Percentiles rank a stretch among this genome's conserved stretches.
Evolutionary conservation across 140 eudicot species (phyloP).

Genomic region (Senecio squalidus): DNA sequence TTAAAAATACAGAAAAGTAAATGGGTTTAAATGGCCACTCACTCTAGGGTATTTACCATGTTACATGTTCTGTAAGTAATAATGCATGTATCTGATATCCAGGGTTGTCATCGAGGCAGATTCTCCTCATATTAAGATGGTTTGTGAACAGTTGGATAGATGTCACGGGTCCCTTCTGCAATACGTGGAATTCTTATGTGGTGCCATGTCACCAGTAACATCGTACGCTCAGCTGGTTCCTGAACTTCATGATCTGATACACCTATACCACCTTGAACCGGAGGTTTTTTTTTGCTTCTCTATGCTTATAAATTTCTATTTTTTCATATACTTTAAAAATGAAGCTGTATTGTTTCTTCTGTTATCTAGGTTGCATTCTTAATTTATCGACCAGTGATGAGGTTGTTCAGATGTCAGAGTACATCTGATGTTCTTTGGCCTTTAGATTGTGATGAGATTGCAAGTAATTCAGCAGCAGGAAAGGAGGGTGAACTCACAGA

Average conservation of each 20-base stretch:
- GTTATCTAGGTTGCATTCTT: conserved; percentile 76
- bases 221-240: conserved; percentile 86
- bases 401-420: conserved; percentile 75
- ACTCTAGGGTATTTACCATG: too few relatives aligned
- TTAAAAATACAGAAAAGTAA: too few relatives aligned
- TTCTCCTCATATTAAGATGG: conserved; percentile 93
- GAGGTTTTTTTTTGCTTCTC: conserved; percentile 52
- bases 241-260: conserved; percentile 80
- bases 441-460: conserved; percentile 44
- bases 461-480: conserved; percentile 25
- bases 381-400: conserved; percentile 96
- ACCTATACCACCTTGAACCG: conserved; percentile 93
- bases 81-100: conserved; percentile 18
- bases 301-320: not conserved
- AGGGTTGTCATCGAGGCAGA: conserved; percentile 94
- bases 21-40: too few relatives aligned
- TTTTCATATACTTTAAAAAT: not conserved
- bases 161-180: conserved; percentile 98
- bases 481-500: conserved; percentile 41
- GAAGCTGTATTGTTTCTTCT: not conserved
- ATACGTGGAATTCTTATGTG: conserved; percentile 84
- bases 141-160: conserved; percentile 94
- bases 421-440: conserved; percentile 79
- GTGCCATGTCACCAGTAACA: conserved; percentile 72
- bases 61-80: conserved; percentile 12